Evolutionary conservation across 129 eudicot species (phyloP), one percentile per base, ranked within the genome.

Genomic region (Calendula officinalis): DNA sequence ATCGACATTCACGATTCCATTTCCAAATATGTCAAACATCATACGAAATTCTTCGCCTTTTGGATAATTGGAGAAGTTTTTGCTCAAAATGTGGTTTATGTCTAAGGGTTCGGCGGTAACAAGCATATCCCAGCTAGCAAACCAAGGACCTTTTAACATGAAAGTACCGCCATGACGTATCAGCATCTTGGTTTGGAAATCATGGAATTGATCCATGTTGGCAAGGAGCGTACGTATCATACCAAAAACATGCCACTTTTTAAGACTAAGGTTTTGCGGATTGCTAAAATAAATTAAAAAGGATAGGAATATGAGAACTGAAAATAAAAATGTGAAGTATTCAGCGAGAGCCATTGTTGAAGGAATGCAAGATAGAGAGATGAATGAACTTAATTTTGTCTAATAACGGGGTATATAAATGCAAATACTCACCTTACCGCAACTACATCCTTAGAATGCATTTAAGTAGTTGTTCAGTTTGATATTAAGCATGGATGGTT

Each of bases 71-170:
- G 5, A 7, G 30, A 22, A 22, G 30, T 22, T 22, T 22, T 22
- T 22, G 30, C 30, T 22, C 30, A 22, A 22, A 22, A 78, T 48
- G 12, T 79, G 51, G 43, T 74, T 62, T 3, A 74, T 45, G 27
- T 79, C 68, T 2, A 58, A 38, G 5, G 80, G 80, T 51, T 79
- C 69, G 22, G 69, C 37, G 0, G 83, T 79, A 22, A 79, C 38
- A 17, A 79, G 9, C 13, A 64, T n/a, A 56, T 79, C 72, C 1
- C 11, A 3, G 51, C 10, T 49, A 5, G 80, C 6, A 14, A 66
- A 49, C 62, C 52, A 16, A 2, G 68, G 36, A 2, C 67, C 61
- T 47, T 72, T 22, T 22, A 22, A 22, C 1, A 22, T 22, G 30
- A 22, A 22, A 22, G 30, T 22, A 22, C 30, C 30, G 1, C 66